Base-by-base conservation (phyloP, 23 red algal species). In the Gracilariopsis chorda region DNA sequence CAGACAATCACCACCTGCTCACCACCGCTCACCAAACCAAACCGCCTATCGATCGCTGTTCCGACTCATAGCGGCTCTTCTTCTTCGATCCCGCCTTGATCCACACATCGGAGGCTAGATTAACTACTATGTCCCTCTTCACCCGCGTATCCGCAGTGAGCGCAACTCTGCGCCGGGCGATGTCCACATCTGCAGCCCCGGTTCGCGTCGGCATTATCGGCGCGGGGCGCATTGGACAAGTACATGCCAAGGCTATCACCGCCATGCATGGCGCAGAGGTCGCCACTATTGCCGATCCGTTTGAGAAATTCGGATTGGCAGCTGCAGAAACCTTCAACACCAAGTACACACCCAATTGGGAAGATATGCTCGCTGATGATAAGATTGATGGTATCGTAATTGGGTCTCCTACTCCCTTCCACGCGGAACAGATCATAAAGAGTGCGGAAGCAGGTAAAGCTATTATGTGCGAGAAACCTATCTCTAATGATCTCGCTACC, bases 381-480 rank as follows among this genome's bases (percentile, higher is more conserved):
- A 69, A 78, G 8, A 86, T 98, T 48, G 72, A 98, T 28, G 96
- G 93, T 27, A 94, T 98, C 51, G 94, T 90, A 36, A 95, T 98
- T 45, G 94, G 96, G 47, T 95, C 96, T 52, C 96, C 96, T 7
- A 94, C 93, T 44, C 89, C 93, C 23, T 86, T 94, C 51, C 96
- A 98, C 57, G 80, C 87, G 33, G 96, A 95, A 70, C 96, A 98
- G 80, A 98, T 98, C 83, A 93, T 89, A 12, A 92, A 92, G 73
- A 72, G 73, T 29, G 92, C 92, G 2, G 70, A 90, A 58, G 90
- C 82, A 27, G 96, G 96, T 9, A 98, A 98, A 75, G 88, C 91
- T 37, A 98, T 98, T 55, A 94, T 98, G 53, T 98, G 96, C 51
- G 96, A 98, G 62, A 98, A 98, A 70, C 96, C 96, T 0, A 77